Conservation (phyloP, 805 yeast genomes). For the Yarrowia keelungensis region DNA sequence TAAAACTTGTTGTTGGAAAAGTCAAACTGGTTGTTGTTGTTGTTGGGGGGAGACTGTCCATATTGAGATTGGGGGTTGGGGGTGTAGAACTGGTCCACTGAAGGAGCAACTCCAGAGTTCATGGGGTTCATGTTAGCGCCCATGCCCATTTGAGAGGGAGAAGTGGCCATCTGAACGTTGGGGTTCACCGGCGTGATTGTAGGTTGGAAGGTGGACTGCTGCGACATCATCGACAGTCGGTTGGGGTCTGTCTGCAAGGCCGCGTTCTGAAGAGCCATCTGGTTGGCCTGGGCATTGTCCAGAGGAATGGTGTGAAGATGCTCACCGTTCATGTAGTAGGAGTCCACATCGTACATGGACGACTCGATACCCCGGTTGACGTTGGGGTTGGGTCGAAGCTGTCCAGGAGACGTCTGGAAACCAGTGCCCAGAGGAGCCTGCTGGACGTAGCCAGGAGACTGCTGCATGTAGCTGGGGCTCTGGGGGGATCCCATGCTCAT, state of each 20-base stretch:
- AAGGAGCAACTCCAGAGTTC: conserved; percentile 23
- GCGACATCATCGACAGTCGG: conserved; percentile 29
- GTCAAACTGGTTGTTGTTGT: conserved; percentile 37
- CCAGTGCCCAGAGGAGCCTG: conserved; percentile 1
- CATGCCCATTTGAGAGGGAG: conserved; percentile 21
- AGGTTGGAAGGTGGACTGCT: conserved; percentile 21
- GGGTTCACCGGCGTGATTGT: conserved; percentile 23
- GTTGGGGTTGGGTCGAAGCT: conserved; percentile 36
- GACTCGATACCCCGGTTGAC: conserved; percentile 36
- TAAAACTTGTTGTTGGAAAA: conserved; percentile 34
- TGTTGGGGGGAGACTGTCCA: conserved; percentile 35
- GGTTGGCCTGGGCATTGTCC: conserved; percentile 32
- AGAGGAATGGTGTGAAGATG: conserved; percentile 20
- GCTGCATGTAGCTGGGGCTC: not conserved
- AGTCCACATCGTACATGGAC: conserved; percentile 39
- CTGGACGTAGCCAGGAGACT: conserved; percentile 15
- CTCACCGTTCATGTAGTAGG: conserved; percentile 36
- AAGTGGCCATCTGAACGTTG: conserved; percentile 15
- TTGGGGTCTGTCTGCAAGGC: conserved; percentile 32
- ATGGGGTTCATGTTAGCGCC: not conserved
- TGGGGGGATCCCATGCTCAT: conserved; percentile 9
- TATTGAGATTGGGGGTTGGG: conserved; percentile 34
- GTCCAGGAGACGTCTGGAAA: conserved; percentile 3
- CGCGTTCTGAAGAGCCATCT: conserved; percentile 24
- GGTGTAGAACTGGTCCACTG: conserved; percentile 35